Evolutionary conservation across 176 grass and related monocot species (phyloP), one percentile per base, ranked within the genome.

Genomic region (Bonia amplexicaulis): DNA sequence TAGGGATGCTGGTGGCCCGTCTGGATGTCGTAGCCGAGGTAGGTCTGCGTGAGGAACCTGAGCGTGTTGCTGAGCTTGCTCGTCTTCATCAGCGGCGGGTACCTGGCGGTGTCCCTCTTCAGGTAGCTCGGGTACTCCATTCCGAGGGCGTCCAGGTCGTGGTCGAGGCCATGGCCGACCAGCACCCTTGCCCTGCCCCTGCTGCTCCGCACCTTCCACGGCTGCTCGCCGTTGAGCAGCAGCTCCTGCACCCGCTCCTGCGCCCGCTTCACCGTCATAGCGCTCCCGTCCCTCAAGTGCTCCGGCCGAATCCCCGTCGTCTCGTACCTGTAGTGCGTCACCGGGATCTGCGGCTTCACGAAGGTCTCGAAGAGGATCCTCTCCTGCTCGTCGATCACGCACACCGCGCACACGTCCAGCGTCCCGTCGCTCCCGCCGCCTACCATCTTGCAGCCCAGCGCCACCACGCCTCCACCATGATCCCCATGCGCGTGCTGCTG

Each of bases 61-160:
- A 98, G 93, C 29, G 91, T 89, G 83, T 95, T 93, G 83, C 93
- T 98, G 27, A 95, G 77, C 89, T 77, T 87, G 89, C 93, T 98
- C 44, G 95, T 98, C 85, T 95, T 98, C 93, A 95, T 93, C 72
- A 98, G 84, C 53, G 91, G 93, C 74, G 95, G 93, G 80, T 98
- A 95, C 7, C 44, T 80, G 4, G 95, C 95, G 54, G 89, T 98
- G 82, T 97, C 95, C 47, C 95, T 87, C 48, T 87, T 93, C 6
- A 93, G 79, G 66, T 87, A 74, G 7, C 25, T 65, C 76, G 95
- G 95, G 60, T 90, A 93, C 35, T 95, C 92, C 2, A 95, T 41
- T 31, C 89, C 89, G 4, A 97, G 90, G 71, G 82, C 85, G 0
- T 88, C 52, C 9, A 97, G 95, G 76, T 95, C 90, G 48, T 92